Evolutionary conservation across 192 early-diverging fungal species (phyloP), one percentile per base, ranked within the genome.

Genomic region (Paraglomus occultum): DNA sequence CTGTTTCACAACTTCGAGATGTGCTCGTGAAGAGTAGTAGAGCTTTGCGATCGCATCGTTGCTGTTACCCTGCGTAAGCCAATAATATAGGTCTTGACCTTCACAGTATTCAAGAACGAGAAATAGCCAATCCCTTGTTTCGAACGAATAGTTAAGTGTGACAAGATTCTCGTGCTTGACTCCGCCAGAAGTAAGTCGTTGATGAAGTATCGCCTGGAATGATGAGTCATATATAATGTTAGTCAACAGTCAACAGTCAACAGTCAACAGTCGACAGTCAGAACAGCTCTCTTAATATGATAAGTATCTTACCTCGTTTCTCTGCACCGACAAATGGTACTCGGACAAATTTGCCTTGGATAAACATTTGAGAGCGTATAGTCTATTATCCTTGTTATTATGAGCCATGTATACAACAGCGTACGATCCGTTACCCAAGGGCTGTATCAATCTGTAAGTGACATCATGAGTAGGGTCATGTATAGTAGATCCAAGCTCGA

Each of bases 401-500:
- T 78, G 87, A 50, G 82, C 90, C 60, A 88, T 78, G 70, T 90
- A 91, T n/a, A 91, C 90, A 10, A 90, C 83, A 9, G 88, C 90
- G 57, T 91, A 91, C 6, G 88, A 88, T 44, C 90, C 90, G 64
- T 83, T 82, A 66, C 90, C 90, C 38, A 91, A 78, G 49, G 88
- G 76, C 22, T 75, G 75, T n/a, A 80, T 67, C 11, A 83, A 45
- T 38, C 44, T 8, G 38, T 52, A 68, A 11, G 42, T 23, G 1
- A 54, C 23, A 12, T 45, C 52, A 45, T 51, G 8, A 51, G 14
- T 9, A n/a, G 67, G 51, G 47, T 68, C 50, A 45, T 17, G 52
- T 31, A 68, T 68, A 6, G 52, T 68, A 46, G 51, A 40, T 45
- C 67, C 67, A 14, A 55, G 23, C 15, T 55, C 51, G 47, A 68